Percentiles rank a stretch among this genome's conserved stretches.
These are phyloP conservation scores for Kokia cookei DNA, from an alignment of 441 rosid genomes.

Conservation along the genomic window DNA sequence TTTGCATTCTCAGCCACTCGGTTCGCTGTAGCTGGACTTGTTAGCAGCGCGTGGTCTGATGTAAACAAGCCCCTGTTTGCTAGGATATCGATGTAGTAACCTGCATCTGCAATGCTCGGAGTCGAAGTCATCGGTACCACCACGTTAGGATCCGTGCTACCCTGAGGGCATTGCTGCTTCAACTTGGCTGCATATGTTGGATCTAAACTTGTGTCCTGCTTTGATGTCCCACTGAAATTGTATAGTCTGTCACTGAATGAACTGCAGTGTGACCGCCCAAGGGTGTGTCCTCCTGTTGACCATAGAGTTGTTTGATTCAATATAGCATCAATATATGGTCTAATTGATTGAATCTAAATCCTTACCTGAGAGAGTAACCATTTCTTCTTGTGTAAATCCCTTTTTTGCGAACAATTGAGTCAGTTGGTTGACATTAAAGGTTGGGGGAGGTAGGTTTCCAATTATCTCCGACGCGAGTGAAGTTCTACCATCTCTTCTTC, in stretches of 20 bases:
- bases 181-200: constrained; percentile 27
- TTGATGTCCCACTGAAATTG: constrained; percentile 26
- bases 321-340: background rate
- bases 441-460: constrained; percentile 30
- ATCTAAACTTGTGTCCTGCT: constrained; percentile 42
- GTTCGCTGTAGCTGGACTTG: constrained; percentile 23
- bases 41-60: constrained; percentile 44
- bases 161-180: constrained; percentile 38
- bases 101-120: constrained; percentile 24
- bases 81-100: constrained; percentile 30
- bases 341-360: background rate
- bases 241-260: constrained; percentile 40
- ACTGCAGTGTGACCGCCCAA: constrained; percentile 45
- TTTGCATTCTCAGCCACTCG: constrained; percentile 24
- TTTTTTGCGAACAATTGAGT: constrained; percentile 30
- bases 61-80: constrained; percentile 38
- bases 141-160: constrained; percentile 13
- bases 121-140: constrained; percentile 46
- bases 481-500: constrained; percentile 47
- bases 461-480: constrained; percentile 28
- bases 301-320: background rate
- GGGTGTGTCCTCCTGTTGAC: constrained; percentile 43
- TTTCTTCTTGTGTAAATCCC: constrained; percentile 44
- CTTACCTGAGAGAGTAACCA: constrained; percentile 46
- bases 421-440: constrained; percentile 29